Conservation (phyloP, 768 basidiomycete genomes). For the Cubamyces sp. region DNA sequence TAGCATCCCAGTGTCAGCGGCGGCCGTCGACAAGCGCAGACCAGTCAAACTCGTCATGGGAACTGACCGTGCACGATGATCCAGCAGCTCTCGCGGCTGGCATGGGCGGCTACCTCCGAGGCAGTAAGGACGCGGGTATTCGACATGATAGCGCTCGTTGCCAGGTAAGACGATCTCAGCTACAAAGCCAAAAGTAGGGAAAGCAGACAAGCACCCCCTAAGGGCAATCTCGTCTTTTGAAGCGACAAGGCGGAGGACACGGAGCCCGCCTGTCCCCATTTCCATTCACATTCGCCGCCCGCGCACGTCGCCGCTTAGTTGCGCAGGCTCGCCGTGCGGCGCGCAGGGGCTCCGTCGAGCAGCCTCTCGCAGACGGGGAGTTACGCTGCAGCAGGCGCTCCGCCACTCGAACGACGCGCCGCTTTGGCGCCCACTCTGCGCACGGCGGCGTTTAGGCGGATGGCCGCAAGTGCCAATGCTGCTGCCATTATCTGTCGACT, state of each 20-base stretch:
- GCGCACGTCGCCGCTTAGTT: no score
- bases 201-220: no score
- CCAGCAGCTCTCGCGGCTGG: slow-evolving; percentile 67
- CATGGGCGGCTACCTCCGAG: slow-evolving; percentile 56
- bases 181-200: background rate
- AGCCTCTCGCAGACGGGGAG: background rate
- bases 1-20: background rate
- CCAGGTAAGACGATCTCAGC: no score
- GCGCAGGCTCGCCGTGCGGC: no score
- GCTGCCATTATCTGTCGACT: background rate
- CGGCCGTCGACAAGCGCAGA: slow-evolving; percentile 31
- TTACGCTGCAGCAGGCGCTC: background rate
- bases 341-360: background rate
- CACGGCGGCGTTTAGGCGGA: slow-evolving; percentile 24
- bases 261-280: slow-evolving; percentile 18
- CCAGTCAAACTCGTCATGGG: background rate
- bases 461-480: slow-evolving; percentile 1
- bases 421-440: background rate
- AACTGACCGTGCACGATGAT: slow-evolving; percentile 75
- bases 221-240: slow-evolving; percentile 19
- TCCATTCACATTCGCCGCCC: no score
- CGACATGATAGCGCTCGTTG: slow-evolving; percentile 14
- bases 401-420: background rate
- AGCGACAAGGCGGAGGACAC: slow-evolving; percentile 13
- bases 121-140: slow-evolving; percentile 27